Conservation (phyloP, 768 basidiomycete species). For the Xerocomellus chrysenteron region DNA sequence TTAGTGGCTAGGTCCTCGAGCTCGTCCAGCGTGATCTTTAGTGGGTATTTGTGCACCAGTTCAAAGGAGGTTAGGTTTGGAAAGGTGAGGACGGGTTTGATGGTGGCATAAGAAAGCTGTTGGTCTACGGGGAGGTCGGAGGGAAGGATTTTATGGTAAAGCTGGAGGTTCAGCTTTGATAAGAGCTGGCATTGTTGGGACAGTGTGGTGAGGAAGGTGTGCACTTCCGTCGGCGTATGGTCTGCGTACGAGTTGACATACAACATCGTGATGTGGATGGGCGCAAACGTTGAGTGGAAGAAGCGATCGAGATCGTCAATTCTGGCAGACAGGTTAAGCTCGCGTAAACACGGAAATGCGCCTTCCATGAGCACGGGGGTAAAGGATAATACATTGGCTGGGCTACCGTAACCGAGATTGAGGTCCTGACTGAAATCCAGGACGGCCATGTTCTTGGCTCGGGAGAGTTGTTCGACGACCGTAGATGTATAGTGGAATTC, state of each 20-base stretch:
- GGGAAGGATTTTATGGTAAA: constrained; percentile 25
- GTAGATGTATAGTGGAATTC: constrained; percentile 49
- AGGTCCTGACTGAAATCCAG: constrained; percentile 56
- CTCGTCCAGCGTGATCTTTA: constrained; percentile 39
- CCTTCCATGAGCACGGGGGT: constrained; percentile 44
- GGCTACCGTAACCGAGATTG: constrained; percentile 47
- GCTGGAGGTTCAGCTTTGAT: constrained; percentile 40
- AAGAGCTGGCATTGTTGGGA: constrained; percentile 50
- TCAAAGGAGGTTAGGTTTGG: constrained; percentile 35
- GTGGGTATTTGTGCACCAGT: constrained; percentile 30
- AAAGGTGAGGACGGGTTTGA: constrained; percentile 37
- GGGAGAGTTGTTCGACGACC: constrained; percentile 48
- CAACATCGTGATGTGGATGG: constrained; percentile 48
- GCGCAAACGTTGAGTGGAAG: constrained; percentile 44
- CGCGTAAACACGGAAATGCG: constrained; percentile 53
- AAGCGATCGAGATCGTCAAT: constrained; percentile 47
- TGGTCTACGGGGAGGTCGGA: constrained; percentile 17
- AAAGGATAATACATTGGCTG: constrained; percentile 45
- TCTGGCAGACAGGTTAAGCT: constrained; percentile 48
- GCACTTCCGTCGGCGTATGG: constrained; percentile 44
- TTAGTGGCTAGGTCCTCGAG: constrained; percentile 44
- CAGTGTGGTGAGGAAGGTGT: constrained; percentile 43
- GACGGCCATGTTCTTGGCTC: constrained; percentile 39
- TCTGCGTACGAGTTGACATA: constrained; percentile 49
- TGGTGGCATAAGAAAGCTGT: constrained; percentile 35